These are phyloP conservation scores for Tillandsia fasciculata DNA, from an alignment of 176 grass and related monocot species.

Conservation along the genomic window DNA sequence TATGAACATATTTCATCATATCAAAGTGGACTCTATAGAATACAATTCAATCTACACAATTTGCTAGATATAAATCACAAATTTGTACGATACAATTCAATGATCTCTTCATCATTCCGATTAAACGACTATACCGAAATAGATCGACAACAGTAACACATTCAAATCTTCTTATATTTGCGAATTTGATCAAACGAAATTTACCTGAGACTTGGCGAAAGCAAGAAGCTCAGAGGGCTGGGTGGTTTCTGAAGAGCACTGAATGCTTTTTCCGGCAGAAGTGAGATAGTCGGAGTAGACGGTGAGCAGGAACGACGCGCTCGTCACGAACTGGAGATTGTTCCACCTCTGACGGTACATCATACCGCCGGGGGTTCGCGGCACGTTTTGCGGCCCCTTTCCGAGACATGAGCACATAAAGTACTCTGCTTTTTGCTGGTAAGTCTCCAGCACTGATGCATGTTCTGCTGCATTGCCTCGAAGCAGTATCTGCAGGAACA, in stretches of 20 bases:
- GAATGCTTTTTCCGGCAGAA: constrained; percentile 2
- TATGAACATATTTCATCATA: no score
- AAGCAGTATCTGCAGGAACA: constrained; percentile 39
- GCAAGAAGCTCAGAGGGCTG: constrained; percentile 39
- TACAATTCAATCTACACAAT: no score
- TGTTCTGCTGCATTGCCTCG: constrained; percentile 31
- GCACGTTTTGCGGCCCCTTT: constrained; percentile 36
- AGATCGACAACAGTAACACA: not conserved
- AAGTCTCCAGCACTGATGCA: constrained; percentile 31
- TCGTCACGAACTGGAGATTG: constrained; percentile 82
- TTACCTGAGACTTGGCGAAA: constrained; percentile 58
- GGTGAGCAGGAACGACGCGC: constrained; percentile 59
- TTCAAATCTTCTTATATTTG: not conserved
- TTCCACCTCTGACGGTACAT: constrained; percentile 69
- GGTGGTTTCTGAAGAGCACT: constrained; percentile 28
- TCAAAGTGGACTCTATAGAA: no score
- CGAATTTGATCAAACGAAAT: not conserved
- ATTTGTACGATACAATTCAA: not conserved
- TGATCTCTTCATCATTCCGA: not conserved
- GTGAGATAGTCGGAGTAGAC: constrained; percentile 65
- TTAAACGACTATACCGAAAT: not conserved
- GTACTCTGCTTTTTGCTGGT: constrained; percentile 67
- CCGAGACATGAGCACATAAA: constrained; percentile 73
- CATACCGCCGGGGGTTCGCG: constrained; percentile 53
- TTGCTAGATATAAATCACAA: not conserved